A percentile compares a stretch with the other conserved stretches of the same genome.
Evolutionary conservation across 805 yeast genomes (phyloP).

Genomic region (Maudiozyma serrabonitensis): DNA sequence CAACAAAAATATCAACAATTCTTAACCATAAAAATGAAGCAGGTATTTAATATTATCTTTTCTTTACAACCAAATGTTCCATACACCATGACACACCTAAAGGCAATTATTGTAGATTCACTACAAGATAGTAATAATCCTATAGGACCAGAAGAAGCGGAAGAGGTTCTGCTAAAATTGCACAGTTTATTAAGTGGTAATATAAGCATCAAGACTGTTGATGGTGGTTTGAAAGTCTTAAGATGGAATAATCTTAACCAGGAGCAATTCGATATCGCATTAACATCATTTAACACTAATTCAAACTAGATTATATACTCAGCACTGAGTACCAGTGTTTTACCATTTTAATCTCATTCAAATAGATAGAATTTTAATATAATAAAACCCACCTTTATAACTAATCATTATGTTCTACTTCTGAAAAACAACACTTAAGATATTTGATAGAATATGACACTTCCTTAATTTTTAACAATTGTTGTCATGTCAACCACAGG

Average conservation of each 20-base stretch:
- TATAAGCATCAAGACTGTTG: slow-evolving; percentile 14
- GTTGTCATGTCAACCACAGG: slow-evolving; percentile 1
- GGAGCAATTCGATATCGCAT: background rate
- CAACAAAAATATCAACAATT: slow-evolving; percentile 22
- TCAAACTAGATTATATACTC: too few species aligned
- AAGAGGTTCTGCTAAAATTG: slow-evolving; percentile 16
- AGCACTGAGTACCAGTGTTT: too few species aligned
- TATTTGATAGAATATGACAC: too few species aligned
- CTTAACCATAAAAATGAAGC: slow-evolving; percentile 22
- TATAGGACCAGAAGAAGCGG: slow-evolving; percentile 21
- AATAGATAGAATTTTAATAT: too few species aligned
- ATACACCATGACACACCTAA: slow-evolving; percentile 22
- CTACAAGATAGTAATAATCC: slow-evolving; percentile 28
- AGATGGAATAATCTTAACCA: slow-evolving; percentile 20
- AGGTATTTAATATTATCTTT: slow-evolving; percentile 20
- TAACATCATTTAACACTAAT: background rate
- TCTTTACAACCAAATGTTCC: slow-evolving; percentile 19
- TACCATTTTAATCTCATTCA: too few species aligned
- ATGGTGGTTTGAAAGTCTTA: slow-evolving; percentile 24
- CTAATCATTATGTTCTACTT: too few species aligned
- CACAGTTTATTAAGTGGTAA: slow-evolving; percentile 10
- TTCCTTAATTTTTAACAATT: background rate
- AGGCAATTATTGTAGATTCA: slow-evolving; percentile 23
- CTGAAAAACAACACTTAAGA: too few species aligned
- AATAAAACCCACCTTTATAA: too few species aligned